Evolutionary conservation across 306 rosid genomes (phyloP).

Genomic region (Lathyrus sativus): DNA sequence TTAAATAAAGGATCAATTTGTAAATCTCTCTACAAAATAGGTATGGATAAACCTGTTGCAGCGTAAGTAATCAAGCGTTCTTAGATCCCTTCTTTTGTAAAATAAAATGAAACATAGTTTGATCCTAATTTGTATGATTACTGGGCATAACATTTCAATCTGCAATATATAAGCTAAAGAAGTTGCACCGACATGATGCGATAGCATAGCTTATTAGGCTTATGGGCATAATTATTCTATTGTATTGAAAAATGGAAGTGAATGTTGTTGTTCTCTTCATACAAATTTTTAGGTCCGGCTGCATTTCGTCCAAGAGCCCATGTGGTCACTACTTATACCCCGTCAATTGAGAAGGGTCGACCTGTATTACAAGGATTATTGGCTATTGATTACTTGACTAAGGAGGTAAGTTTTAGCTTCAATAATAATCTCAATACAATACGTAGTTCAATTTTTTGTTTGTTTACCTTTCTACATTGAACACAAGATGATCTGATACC

Average conservation of each 20-base stretch:
- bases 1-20: slow-evolving; percentile 7
- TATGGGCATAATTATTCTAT: not conserved
- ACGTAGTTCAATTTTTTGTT: slow-evolving; percentile 10
- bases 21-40: not conserved
- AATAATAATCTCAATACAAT: slow-evolving; percentile 23
- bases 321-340: slow-evolving; percentile 68
- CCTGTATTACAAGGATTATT: slow-evolving; percentile 96
- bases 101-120: slow-evolving; percentile 10
- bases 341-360: slow-evolving; percentile 89
- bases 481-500: slow-evolving; percentile 20
- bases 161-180: slow-evolving; percentile 26
- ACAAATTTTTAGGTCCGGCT: slow-evolving; percentile 85
- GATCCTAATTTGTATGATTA: slow-evolving; percentile 19
- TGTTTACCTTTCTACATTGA: slow-evolving; percentile 31
- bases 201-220: slow-evolving; percentile 23
- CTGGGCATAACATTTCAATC: slow-evolving; percentile 15
- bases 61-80: slow-evolving; percentile 18
- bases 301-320: slow-evolving; percentile 98
- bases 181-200: slow-evolving; percentile 29
- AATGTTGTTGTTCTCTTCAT: slow-evolving; percentile 36
- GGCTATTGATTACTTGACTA: slow-evolving; percentile 91
- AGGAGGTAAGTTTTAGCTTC: slow-evolving; percentile 67
- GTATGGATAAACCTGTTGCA: slow-evolving; percentile 17
- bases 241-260: slow-evolving; percentile 14
- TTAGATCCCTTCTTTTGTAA: not conserved